Conservation (phyloP, 2,329 filamentous ascomycete species). For the Aphanocladium album region DNA sequence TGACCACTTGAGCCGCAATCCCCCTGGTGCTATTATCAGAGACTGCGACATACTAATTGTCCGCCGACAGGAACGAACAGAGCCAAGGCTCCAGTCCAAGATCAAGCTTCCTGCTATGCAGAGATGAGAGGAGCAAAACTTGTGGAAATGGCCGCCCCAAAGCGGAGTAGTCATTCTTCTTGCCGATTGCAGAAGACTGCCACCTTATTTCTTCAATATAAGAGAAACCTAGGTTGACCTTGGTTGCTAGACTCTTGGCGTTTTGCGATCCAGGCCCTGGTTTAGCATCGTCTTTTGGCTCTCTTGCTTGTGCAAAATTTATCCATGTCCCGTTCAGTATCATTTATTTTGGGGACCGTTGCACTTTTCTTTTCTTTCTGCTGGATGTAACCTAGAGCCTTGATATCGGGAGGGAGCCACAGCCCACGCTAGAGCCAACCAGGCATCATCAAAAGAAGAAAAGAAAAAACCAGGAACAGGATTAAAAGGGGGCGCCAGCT, state of each 20-base stretch:
- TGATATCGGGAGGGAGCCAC: neutral
- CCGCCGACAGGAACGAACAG: too few species aligned
- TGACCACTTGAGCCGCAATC: too few species aligned
- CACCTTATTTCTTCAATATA: neutral
- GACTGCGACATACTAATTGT: too few species aligned
- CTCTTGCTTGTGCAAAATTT: neutral
- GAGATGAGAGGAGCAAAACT: too few species aligned
- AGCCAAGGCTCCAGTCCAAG: too few species aligned
- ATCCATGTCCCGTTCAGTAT: neutral
- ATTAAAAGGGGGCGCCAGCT: constrained; percentile 1
- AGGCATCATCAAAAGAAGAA: neutral
- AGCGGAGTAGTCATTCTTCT: neutral
- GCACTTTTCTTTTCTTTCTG: neutral
- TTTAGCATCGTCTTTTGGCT: neutral
- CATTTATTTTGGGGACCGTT: neutral
- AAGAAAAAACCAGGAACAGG: neutral
- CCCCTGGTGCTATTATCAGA: neutral
- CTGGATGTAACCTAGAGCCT: constrained; percentile 1
- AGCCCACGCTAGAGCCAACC: neutral
- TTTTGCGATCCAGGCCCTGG: neutral
- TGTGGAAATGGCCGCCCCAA: neutral
- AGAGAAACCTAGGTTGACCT: neutral
- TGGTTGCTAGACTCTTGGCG: neutral
- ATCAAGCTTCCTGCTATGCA: too few species aligned
- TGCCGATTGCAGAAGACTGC: neutral